Conservation (phyloP, 176 grass and related monocot genomes). For the Melocanna baccifera region DNA sequence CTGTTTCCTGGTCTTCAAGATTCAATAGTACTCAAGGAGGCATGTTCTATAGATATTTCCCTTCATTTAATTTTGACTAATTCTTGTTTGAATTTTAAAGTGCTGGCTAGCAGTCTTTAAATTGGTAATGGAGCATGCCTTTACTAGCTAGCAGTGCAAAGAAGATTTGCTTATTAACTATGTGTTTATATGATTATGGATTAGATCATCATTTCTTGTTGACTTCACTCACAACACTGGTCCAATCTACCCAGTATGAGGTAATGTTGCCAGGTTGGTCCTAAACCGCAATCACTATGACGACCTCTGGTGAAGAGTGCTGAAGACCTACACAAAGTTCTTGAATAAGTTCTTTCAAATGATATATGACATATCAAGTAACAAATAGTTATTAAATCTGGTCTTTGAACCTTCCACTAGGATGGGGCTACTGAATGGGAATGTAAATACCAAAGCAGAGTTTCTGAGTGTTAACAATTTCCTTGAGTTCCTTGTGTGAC, state of each 20-base stretch:
- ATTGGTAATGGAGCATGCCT: background rate
- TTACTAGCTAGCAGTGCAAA: background rate
- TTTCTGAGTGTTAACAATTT: background rate
- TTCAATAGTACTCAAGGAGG: constrained; percentile 95
- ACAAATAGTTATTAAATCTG: background rate
- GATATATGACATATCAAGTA: background rate
- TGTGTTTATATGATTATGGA: background rate
- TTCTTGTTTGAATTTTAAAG: constrained; percentile 18
- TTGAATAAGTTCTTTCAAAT: background rate
- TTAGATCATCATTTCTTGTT: background rate
- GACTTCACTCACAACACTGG: background rate
- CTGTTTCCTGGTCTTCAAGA: constrained; percentile 84
- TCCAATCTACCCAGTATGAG: background rate
- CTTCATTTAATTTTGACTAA: background rate
- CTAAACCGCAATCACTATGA: background rate
- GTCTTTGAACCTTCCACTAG: background rate
- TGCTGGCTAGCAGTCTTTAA: background rate
- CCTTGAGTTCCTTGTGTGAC: background rate
- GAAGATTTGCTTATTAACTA: background rate
- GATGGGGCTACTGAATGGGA: background rate
- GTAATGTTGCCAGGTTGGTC: background rate
- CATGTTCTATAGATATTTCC: constrained; percentile 11
- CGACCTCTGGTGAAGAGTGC: background rate
- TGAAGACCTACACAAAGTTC: background rate
- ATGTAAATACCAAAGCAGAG: background rate